phyloP scores from a whole-genome alignment of 2,329 filamentous ascomycete species.

The Fusarium udum region DNA sequence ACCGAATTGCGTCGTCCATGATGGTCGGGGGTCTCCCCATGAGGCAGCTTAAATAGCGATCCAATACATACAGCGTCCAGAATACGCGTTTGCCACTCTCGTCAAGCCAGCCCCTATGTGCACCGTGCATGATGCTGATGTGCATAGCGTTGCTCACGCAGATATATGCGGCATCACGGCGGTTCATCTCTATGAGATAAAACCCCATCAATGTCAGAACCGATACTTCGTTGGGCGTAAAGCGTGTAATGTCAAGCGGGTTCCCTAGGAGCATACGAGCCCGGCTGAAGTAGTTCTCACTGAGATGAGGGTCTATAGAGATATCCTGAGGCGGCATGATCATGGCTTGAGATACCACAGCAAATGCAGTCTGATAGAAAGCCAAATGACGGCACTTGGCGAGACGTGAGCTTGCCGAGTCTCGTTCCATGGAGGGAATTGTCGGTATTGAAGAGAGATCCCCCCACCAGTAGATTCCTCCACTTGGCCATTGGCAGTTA shows the following conservation, averaged over 20 bases:
- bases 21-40: slow-evolving; percentile 60
- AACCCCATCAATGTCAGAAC: slow-evolving; percentile 58
- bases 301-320: slow-evolving; percentile 45
- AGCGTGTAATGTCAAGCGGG: slow-evolving; percentile 55
- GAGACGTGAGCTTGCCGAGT: slow-evolving; percentile 29
- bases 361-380: slow-evolving; percentile 58
- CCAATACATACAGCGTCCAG: slow-evolving; percentile 63
- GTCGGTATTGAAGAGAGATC: slow-evolving; percentile 49
- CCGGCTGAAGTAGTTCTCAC: slow-evolving; percentile 57
- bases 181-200: slow-evolving; percentile 60
- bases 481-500: slow-evolving; percentile 52
- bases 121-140: slow-evolving; percentile 59
- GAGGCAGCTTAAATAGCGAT: slow-evolving; percentile 59
- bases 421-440: slow-evolving; percentile 35
- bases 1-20: slow-evolving; percentile 57
- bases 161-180: slow-evolving; percentile 59
- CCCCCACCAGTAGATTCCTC: slow-evolving; percentile 61
- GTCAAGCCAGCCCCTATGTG: slow-evolving; percentile 55
- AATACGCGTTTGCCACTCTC: slow-evolving; percentile 59
- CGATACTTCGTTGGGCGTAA: slow-evolving; percentile 55
- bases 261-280: slow-evolving; percentile 57
- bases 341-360: slow-evolving; percentile 49
- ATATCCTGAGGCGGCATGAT: slow-evolving; percentile 25
- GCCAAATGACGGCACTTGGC: slow-evolving; percentile 52
- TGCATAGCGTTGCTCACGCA: slow-evolving; percentile 59